Percentiles rank a stretch among this genome's conserved stretches.
These are phyloP conservation scores for Biscogniauxia sp. DNA, from an alignment of 2,329 filamentous ascomycete species.

Conservation along the genomic window DNA sequence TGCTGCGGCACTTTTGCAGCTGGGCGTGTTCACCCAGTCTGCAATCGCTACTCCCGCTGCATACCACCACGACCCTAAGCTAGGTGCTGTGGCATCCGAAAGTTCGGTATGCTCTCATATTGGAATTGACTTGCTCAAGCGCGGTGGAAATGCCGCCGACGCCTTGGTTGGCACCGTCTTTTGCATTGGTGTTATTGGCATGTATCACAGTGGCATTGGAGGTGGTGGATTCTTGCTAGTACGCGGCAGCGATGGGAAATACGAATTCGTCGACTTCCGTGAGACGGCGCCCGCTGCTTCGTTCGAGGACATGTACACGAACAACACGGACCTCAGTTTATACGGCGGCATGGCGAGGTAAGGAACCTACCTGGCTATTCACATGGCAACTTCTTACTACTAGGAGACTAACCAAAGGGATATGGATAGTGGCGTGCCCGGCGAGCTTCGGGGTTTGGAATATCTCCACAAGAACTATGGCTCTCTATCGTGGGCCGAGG, in stretches of 20 bases:
- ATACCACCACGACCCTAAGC: constrained; percentile 18
- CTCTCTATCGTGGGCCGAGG: constrained; percentile 59
- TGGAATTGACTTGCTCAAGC: constrained; percentile 59
- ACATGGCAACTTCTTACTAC: not conserved
- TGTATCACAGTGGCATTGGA: constrained; percentile 80
- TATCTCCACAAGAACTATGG: constrained; percentile 70
- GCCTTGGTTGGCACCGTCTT: constrained; percentile 71
- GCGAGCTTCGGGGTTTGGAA: constrained; percentile 71
- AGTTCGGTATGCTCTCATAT: constrained; percentile 66
- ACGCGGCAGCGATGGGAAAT: constrained; percentile 67
- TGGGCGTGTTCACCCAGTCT: constrained; percentile 17
- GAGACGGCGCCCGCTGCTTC: constrained; percentile 80
- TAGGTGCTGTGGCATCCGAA: constrained; percentile 70
- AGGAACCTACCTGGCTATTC: constrained; percentile 38
- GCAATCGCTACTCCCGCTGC: constrained; percentile 17
- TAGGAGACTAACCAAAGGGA: constrained; percentile 5
- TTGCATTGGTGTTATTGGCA: constrained; percentile 72
- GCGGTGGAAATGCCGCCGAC: constrained; percentile 70
- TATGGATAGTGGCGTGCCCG: constrained; percentile 61
- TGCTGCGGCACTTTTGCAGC: constrained; percentile 20
- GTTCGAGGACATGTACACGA: constrained; percentile 76
- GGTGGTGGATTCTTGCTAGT: constrained; percentile 91
- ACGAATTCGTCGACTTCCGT: constrained; percentile 81
- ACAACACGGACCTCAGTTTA: constrained; percentile 62
- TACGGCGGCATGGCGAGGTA: constrained; percentile 70